Conservation (phyloP, 2,329 filamentous ascomycete genomes). For the Trichocomaceae sp. region DNA sequence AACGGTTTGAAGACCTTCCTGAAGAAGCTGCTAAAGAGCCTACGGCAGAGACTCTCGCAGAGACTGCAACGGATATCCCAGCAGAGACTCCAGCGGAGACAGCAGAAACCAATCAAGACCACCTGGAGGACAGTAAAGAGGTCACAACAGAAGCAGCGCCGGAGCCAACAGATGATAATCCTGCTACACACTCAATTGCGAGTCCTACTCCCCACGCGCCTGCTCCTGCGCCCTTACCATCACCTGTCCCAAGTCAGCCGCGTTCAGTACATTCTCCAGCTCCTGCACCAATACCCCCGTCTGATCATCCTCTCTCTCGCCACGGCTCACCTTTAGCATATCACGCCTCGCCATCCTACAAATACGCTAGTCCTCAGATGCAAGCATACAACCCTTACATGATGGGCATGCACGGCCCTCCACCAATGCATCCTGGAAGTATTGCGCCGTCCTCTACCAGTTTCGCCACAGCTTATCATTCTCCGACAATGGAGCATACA, state of each 20-base stretch:
- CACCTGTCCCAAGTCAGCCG: constrained; percentile 26
- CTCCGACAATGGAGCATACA: constrained; percentile 31
- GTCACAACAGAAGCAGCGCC: background rate
- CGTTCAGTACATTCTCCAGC: constrained; percentile 17
- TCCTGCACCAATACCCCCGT: constrained; percentile 14
- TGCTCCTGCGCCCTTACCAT: constrained; percentile 23
- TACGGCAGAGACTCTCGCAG: background rate
- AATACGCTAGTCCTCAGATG: constrained; percentile 32
- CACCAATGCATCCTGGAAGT: constrained; percentile 22
- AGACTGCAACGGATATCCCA: background rate
- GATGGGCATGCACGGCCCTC: constrained; percentile 26
- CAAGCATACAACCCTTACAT: constrained; percentile 32
- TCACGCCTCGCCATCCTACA: constrained; percentile 20
- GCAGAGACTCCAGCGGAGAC: background rate
- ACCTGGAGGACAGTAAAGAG: background rate
- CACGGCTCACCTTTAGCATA: constrained; percentile 18
- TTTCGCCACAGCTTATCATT: constrained; percentile 28
- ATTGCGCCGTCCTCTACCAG: constrained; percentile 22
- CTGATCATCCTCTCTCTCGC: constrained; percentile 20
- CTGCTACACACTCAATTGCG: background rate
- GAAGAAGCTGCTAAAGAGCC: background rate
- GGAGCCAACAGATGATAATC: background rate
- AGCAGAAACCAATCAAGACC: background rate
- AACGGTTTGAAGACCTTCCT: background rate
- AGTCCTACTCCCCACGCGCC: constrained; percentile 12